phyloP scores from a whole-genome alignment of 495 filamentous ascomycete genomes.

The Xylaria longipes region DNA sequence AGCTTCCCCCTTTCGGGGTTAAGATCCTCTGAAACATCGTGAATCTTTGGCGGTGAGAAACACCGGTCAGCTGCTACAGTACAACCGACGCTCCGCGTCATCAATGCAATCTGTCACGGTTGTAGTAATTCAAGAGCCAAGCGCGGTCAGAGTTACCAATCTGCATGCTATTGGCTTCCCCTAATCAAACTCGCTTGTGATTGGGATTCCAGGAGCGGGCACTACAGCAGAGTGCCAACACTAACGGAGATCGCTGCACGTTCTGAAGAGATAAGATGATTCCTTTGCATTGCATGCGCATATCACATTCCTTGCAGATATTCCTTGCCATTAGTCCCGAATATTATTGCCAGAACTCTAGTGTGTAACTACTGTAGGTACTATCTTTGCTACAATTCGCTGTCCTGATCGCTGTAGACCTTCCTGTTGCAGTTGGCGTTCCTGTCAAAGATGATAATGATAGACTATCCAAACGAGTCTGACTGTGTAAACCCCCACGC shows the following conservation, averaged over 20 bases:
- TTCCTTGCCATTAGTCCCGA: background rate
- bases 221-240: background rate
- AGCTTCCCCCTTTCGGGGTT: slow-evolving; percentile 10
- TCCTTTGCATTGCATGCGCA: background rate
- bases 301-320: slow-evolving; percentile 7
- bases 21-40: slow-evolving; percentile 21
- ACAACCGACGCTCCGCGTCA: slow-evolving; percentile 10
- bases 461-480: slow-evolving; percentile 4
- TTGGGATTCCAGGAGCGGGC: background rate
- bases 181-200: background rate
- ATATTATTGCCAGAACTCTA: background rate
- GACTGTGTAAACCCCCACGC: slow-evolving; percentile 17
- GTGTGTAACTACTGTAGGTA: background rate
- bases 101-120: slow-evolving; percentile 17
- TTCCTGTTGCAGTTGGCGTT: slow-evolving; percentile 20
- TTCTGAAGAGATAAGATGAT: background rate
- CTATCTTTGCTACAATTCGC: background rate
- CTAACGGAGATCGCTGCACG: slow-evolving; percentile 6
- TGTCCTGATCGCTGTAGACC: slow-evolving; percentile 8
- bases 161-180: background rate
- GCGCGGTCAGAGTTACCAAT: background rate
- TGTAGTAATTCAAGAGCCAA: slow-evolving; percentile 13
- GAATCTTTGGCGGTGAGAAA: slow-evolving; percentile 20
- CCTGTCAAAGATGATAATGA: background rate
- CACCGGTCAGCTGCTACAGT: slow-evolving; percentile 3